A percentile compares a stretch with the other conserved stretches of the same genome.
Evolutionary conservation across 2,329 filamentous ascomycete species (phyloP).

Genomic region (Hypoxylon sp.): DNA sequence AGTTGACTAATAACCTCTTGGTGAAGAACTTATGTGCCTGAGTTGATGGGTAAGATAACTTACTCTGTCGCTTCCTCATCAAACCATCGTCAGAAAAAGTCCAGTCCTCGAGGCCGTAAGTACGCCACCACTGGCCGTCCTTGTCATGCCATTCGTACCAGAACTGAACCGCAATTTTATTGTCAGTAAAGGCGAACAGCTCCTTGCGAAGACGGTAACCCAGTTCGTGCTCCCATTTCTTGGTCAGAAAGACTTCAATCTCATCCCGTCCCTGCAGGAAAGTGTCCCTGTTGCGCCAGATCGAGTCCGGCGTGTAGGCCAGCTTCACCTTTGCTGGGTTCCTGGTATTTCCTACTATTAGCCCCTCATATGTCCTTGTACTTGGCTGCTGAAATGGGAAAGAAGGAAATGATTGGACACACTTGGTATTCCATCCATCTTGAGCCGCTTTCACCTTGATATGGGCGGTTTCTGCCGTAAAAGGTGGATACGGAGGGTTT

Average conservation of each 20-base stretch:
- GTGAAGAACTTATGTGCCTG: neutral
- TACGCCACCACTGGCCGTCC: constrained; percentile 85
- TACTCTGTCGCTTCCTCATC: constrained; percentile 79
- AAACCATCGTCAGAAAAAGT: constrained; percentile 78
- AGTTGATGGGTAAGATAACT: constrained; percentile 4
- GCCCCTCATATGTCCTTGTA: neutral
- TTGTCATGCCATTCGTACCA: constrained; percentile 88
- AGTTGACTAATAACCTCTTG: neutral
- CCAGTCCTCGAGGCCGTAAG: constrained; percentile 87
- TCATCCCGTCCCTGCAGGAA: constrained; percentile 79
- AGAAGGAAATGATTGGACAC: constrained; percentile 41
- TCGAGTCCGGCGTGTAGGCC: constrained; percentile 81
- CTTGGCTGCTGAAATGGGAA: neutral
- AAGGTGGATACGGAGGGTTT: constrained; percentile 75
- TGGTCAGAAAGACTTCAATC: constrained; percentile 77
- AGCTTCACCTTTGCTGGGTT: constrained; percentile 76
- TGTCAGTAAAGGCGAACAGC: constrained; percentile 80
- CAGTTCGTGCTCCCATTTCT: constrained; percentile 82
- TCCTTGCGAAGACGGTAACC: constrained; percentile 85
- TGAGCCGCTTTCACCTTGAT: constrained; percentile 89
- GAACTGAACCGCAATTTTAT: constrained; percentile 86
- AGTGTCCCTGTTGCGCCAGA: constrained; percentile 83
- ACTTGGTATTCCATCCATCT: constrained; percentile 86
- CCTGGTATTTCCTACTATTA: constrained; percentile 57
- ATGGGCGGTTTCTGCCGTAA: constrained; percentile 78